phyloP scores from a whole-genome alignment of 495 filamentous ascomycete species.

The Penicillium crystallinum region DNA sequence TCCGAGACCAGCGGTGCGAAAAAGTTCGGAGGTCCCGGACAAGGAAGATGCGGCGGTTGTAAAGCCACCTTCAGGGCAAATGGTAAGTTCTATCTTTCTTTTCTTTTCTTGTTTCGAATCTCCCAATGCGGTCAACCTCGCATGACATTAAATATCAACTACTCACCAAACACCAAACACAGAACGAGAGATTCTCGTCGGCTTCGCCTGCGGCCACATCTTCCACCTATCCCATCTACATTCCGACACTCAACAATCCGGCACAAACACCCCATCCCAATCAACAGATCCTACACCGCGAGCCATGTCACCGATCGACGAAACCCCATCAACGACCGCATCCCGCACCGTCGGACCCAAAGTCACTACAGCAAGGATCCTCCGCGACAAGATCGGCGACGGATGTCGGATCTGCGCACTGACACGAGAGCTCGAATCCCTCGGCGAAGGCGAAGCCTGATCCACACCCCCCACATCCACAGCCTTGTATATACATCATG shows the following conservation, averaged over 20 bases:
- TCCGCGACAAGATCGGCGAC: conserved; percentile 63
- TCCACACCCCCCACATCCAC: neutral
- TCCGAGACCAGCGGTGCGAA: conserved; percentile 14
- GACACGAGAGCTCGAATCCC: conserved; percentile 35
- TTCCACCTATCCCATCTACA: conserved; percentile 82
- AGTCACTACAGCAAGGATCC: conserved; percentile 78
- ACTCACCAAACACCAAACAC: neutral
- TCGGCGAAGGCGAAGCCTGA: conserved; percentile 23
- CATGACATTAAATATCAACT: neutral
- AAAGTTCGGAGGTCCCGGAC: conserved; percentile 19
- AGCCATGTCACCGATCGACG: conserved; percentile 22
- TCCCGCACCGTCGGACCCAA: conserved; percentile 71
- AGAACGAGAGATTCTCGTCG: conserved; percentile 76
- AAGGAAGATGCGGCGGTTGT: conserved; percentile 55
- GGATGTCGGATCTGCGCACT: conserved; percentile 65
- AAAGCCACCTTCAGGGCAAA: conserved; percentile 50
- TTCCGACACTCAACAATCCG: conserved; percentile 31
- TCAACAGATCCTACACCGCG: conserved; percentile 28
- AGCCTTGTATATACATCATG: conserved; percentile 7
- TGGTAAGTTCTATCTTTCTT: conserved; percentile 37
- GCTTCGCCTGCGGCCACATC: conserved; percentile 86
- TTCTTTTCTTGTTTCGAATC: too few relatives aligned
- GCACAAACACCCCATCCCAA: conserved; percentile 6
- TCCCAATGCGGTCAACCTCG: neutral
- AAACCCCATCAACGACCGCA: conserved; percentile 22